Base-by-base conservation (phyloP, 306 rosid species). In the Cyclanthera cordifolia region DNA sequence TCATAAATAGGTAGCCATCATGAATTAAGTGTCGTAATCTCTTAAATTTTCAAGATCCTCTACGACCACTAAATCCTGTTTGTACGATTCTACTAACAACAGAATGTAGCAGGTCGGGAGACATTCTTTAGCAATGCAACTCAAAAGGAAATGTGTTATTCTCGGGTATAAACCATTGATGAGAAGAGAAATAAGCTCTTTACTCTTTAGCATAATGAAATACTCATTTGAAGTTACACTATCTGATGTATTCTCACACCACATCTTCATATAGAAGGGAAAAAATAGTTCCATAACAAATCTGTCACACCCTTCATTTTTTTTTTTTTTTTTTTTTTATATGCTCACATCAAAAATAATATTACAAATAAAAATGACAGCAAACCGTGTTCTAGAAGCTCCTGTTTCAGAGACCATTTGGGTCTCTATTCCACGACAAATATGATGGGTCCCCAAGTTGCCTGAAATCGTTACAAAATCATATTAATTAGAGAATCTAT, bases 381-480 rank as follows among this genome's bases (percentile, higher is more conserved):
- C 53, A 65, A 65, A 24, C 54, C 70, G 11, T 46, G 41, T 24
- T 66, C 71, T 54, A 67, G 70, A 67, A 23, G 53, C 37, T 64
- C 53, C 28, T 13, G 70, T 14, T 20, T 82, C 75, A 90, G 79
- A 68, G 95, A 37, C 95, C 92, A 46, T 82, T 87, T 0, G 95
- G 92, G 74, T 76, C 82, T 76, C 88, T 84, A 76, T 87, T 90
- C 97, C 95, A 90, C 11, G 97, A 87, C 73, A 90, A 73, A 64
- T 87, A 90, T 2, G 95, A 78, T 4, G 97, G 95, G 68, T 90
- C 97, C 61, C 97, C 97, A 49, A 90, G 98, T 87, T 79, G 87
- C 91, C 98, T 93, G 81, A 54, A 77, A 72, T 69, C 16, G 70
- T 17, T 70, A 3, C 8, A 32, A 66, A 46, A 43, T 66, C 21